Percentiles rank a stretch among this genome's conserved stretches.
Conservation (phyloP, 345 rosid genomes). For the Lenwebbia sp. region DNA sequence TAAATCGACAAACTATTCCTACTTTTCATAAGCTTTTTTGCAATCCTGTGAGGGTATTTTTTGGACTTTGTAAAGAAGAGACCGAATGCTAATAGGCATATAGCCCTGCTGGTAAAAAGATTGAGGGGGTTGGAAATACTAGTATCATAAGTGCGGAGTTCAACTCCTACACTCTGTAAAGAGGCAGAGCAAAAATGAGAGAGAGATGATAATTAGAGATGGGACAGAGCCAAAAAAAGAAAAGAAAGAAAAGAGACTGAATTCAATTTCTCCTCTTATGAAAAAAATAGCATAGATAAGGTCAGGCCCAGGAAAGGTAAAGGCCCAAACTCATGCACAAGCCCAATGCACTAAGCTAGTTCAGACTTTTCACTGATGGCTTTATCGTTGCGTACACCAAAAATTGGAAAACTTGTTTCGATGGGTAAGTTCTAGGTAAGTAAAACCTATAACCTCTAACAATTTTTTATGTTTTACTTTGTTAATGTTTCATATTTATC, state of each 20-base stretch:
- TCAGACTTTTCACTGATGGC: not conserved
- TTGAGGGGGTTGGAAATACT: too few species aligned
- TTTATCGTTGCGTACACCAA: not conserved
- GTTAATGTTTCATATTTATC: too few species aligned
- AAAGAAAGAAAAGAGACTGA: not conserved
- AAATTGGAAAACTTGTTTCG: too few species aligned
- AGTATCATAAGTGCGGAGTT: too few species aligned
- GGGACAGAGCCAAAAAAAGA: accelerated
- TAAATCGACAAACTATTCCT: not conserved
- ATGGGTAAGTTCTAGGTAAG: too few species aligned
- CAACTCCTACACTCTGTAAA: too few species aligned
- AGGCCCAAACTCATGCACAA: not conserved
- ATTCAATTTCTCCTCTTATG: not conserved
- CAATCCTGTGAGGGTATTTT: not conserved
- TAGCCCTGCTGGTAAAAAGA: too few species aligned
- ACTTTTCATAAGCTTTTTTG: not conserved
- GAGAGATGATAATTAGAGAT: too few species aligned
- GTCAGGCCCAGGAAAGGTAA: not conserved
- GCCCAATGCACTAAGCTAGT: not conserved
- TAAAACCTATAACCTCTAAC: too few species aligned
- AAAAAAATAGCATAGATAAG: not conserved
- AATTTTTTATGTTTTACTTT: too few species aligned
- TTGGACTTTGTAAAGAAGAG: not conserved
- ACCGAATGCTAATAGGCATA: not conserved
- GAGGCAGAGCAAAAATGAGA: too few species aligned